Evolutionary conservation across 2,329 filamentous ascomycete genomes (phyloP).

Genomic region (Myriosclerotinia scirpicola): DNA sequence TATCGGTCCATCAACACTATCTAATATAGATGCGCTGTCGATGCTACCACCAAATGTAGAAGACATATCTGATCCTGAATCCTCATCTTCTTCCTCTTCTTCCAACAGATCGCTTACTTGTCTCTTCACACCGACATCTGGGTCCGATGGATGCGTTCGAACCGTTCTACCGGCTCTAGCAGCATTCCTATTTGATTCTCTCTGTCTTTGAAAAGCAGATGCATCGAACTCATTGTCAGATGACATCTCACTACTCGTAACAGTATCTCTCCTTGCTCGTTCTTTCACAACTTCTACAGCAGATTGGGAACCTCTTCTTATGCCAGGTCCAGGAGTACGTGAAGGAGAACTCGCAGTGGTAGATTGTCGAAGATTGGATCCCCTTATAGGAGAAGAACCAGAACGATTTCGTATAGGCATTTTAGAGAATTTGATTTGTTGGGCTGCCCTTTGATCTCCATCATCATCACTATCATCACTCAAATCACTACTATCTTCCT

Average conservation of each 20-base stretch:
- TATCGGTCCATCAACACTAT: slow-evolving; percentile 59
- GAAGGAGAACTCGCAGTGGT: slow-evolving; percentile 74
- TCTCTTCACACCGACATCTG: slow-evolving; percentile 40
- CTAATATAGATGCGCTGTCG: slow-evolving; percentile 68
- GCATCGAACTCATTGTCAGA: slow-evolving; percentile 78
- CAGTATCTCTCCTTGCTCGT: slow-evolving; percentile 69
- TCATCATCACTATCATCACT: slow-evolving; percentile 85
- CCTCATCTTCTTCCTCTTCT: slow-evolving; percentile 51
- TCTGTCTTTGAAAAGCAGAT: slow-evolving; percentile 62
- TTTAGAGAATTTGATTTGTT: slow-evolving; percentile 94
- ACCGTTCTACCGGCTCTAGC: slow-evolving; percentile 55
- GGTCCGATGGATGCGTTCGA: slow-evolving; percentile 54
- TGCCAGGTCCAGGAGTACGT: slow-evolving; percentile 43
- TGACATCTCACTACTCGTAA: slow-evolving; percentile 79
- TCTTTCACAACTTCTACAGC: slow-evolving; percentile 69
- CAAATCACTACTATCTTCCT: slow-evolving; percentile 82
- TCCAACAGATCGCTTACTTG: slow-evolving; percentile 50
- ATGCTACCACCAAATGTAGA: slow-evolving; percentile 66
- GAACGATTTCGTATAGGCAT: slow-evolving; percentile 86
- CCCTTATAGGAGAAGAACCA: slow-evolving; percentile 82
- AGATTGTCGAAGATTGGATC: slow-evolving; percentile 59
- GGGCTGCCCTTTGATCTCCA: slow-evolving; percentile 68
- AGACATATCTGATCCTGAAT: slow-evolving; percentile 63
- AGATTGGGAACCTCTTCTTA: slow-evolving; percentile 68
- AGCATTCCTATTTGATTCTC: slow-evolving; percentile 60